Evolutionary conservation across 768 basidiomycete species (phyloP).

Genomic region (Russula foetens): DNA sequence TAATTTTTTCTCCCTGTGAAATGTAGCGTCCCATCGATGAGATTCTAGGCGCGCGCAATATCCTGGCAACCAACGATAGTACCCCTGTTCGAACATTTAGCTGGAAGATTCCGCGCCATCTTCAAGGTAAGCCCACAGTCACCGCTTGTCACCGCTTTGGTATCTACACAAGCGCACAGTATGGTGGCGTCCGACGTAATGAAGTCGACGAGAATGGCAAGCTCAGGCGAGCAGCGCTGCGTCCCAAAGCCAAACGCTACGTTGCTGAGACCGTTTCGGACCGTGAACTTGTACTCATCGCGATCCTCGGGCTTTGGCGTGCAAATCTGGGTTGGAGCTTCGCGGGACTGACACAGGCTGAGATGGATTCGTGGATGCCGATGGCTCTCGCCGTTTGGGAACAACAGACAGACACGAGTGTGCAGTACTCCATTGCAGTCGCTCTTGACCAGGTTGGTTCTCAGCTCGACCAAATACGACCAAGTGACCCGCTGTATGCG

Average conservation of each 20-base stretch:
- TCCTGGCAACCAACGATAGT: conserved; percentile 49
- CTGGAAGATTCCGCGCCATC: conserved; percentile 44
- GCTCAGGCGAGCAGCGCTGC: conserved; percentile 41
- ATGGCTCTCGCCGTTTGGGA: conserved; percentile 50
- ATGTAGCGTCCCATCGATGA: background rate
- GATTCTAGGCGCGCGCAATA: conserved; percentile 40
- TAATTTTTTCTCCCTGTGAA: background rate
- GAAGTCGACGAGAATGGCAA: conserved; percentile 55
- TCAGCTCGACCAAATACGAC: conserved; percentile 36
- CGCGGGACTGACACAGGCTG: conserved; percentile 33
- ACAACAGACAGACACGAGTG: conserved; percentile 50
- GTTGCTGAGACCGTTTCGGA: conserved; percentile 55
- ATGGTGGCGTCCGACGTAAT: conserved; percentile 42
- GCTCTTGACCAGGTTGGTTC: conserved; percentile 41
- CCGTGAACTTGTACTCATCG: conserved; percentile 60
- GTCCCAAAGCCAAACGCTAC: conserved; percentile 55
- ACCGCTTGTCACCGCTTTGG: background rate
- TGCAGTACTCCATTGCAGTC: conserved; percentile 53
- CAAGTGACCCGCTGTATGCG: conserved; percentile 31
- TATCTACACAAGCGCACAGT: conserved; percentile 28
- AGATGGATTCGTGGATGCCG: conserved; percentile 41
- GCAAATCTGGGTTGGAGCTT: conserved; percentile 47
- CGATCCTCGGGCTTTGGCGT: conserved; percentile 65
- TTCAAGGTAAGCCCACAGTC: conserved; percentile 39
- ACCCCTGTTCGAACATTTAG: conserved; percentile 38